Evolutionary conservation across 495 filamentous ascomycete species (phyloP).

Genomic region (Podospora bellae-mahoneyi): DNA sequence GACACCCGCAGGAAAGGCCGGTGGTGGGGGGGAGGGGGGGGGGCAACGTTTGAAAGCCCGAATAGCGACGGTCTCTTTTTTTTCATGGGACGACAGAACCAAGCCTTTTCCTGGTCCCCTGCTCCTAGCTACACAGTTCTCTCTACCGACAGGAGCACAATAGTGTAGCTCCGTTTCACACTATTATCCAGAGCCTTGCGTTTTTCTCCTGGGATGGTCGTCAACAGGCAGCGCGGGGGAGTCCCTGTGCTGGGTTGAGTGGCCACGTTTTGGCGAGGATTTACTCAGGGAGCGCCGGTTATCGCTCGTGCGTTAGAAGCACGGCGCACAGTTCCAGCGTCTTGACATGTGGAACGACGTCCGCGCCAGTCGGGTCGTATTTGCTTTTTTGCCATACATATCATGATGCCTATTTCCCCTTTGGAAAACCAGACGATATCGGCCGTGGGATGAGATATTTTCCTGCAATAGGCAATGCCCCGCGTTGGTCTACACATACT

Average conservation of each 20-base stretch:
- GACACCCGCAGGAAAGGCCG: constrained; percentile 4
- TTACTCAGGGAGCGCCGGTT: constrained; percentile 22
- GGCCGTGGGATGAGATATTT: constrained; percentile 13
- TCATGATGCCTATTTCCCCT: constrained; percentile 6
- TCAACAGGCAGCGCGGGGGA: constrained; percentile 11
- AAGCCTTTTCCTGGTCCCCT: constrained; percentile 6
- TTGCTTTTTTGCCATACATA: constrained; percentile 13
- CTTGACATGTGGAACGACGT: constrained; percentile 4
- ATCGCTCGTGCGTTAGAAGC: constrained; percentile 19
- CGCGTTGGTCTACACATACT: constrained; percentile 1
- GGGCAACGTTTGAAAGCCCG: constrained; percentile 2
- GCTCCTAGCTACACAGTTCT: constrained; percentile 13
- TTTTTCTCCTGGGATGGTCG: constrained; percentile 7
- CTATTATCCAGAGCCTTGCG: neutral
- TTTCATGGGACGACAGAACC: neutral
- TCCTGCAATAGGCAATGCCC: constrained; percentile 4
- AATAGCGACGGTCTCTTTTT: constrained; percentile 1
- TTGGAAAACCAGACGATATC: constrained; percentile 9
- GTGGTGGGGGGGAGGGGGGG: constrained; percentile 11
- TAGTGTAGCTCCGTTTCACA: constrained; percentile 18
- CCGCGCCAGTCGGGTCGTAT: constrained; percentile 15
- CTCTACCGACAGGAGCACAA: constrained; percentile 14
- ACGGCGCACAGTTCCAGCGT: constrained; percentile 16
- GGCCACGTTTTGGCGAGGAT: constrained; percentile 25
- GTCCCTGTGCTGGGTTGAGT: constrained; percentile 22